Conservation (phyloP, 805 yeast species). For the Pichia gijzeniarum region DNA sequence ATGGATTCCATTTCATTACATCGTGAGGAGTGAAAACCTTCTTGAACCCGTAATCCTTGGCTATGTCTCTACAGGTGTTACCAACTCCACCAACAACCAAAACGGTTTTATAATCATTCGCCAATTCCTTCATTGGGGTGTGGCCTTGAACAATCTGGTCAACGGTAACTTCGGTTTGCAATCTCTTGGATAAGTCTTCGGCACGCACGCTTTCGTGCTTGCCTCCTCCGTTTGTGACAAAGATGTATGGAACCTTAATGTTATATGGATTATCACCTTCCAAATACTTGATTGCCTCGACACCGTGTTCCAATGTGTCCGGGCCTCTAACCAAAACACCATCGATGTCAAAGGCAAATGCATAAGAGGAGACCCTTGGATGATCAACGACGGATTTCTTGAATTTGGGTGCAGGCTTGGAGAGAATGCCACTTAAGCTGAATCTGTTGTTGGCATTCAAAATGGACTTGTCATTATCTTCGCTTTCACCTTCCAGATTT, state of each 20-base stretch:
- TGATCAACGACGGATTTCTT: slow-evolving; percentile 57
- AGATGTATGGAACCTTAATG: slow-evolving; percentile 74
- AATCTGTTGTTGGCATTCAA: neutral
- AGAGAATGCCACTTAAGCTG: neutral
- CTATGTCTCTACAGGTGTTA: slow-evolving; percentile 76
- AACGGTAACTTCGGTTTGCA: slow-evolving; percentile 54
- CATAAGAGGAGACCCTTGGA: slow-evolving; percentile 69
- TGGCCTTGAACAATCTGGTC: slow-evolving; percentile 90
- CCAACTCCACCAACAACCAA: slow-evolving; percentile 88
- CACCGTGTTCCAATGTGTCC: slow-evolving; percentile 74
- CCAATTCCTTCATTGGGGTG: slow-evolving; percentile 86
- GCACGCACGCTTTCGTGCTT: slow-evolving; percentile 72
- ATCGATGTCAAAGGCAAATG: slow-evolving; percentile 90
- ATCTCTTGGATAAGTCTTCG: slow-evolving; percentile 56
- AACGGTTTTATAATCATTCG: slow-evolving; percentile 60
- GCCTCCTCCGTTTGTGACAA: slow-evolving; percentile 92
- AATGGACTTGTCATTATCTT: neutral
- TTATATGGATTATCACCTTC: slow-evolving; percentile 74
- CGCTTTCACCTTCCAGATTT: slow-evolving; percentile 8
- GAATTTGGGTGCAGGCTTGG: slow-evolving; percentile 28
- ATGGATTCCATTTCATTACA: slow-evolving; percentile 79
- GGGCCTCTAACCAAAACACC: slow-evolving; percentile 88
- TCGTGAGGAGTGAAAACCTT: slow-evolving; percentile 80
- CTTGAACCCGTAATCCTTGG: slow-evolving; percentile 75
- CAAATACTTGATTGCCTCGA: slow-evolving; percentile 61